A percentile compares a stretch with the other conserved stretches of the same genome.
These are phyloP conservation scores for Picea glauca DNA, from an alignment of 75 land plant species.

Conservation along the genomic window DNA sequence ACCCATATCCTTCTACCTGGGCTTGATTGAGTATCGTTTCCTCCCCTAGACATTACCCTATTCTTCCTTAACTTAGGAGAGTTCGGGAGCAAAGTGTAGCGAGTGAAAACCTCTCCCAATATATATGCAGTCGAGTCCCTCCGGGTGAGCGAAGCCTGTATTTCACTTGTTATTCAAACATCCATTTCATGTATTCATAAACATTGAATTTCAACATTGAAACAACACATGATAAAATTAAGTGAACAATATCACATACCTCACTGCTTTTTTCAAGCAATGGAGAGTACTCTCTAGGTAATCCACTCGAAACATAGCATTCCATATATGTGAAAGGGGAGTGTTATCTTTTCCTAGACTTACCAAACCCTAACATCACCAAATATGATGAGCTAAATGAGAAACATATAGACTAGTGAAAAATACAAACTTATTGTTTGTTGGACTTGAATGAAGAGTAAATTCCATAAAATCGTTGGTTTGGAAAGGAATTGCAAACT, in stretches of 20 bases:
- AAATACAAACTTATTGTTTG: not conserved
- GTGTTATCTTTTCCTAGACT: slow-evolving; percentile 2
- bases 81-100: too few relatives aligned
- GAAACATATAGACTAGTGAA: not conserved
- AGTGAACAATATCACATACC: not conserved
- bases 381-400: not conserved
- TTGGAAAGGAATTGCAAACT: too few relatives aligned
- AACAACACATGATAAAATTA: not conserved
- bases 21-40: too few relatives aligned
- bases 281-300: slow-evolving; percentile 13
- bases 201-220: not conserved
- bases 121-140: too few relatives aligned
- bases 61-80: too few relatives aligned
- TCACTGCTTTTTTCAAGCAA: slow-evolving; percentile 17
- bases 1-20: too few relatives aligned
- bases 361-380: slow-evolving; percentile 23
- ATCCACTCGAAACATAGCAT: slow-evolving; percentile 18
- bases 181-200: too few relatives aligned
- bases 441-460: not conserved
- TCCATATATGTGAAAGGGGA: slow-evolving; percentile 7
- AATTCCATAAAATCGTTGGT: not conserved
- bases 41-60: too few relatives aligned
- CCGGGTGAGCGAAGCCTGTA: too few relatives aligned
- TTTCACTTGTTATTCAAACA: not conserved
- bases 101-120: too few relatives aligned